Evolutionary conservation across 2,329 filamentous ascomycete species (phyloP).

Genomic region (Aspergillus novofumigatus): DNA sequence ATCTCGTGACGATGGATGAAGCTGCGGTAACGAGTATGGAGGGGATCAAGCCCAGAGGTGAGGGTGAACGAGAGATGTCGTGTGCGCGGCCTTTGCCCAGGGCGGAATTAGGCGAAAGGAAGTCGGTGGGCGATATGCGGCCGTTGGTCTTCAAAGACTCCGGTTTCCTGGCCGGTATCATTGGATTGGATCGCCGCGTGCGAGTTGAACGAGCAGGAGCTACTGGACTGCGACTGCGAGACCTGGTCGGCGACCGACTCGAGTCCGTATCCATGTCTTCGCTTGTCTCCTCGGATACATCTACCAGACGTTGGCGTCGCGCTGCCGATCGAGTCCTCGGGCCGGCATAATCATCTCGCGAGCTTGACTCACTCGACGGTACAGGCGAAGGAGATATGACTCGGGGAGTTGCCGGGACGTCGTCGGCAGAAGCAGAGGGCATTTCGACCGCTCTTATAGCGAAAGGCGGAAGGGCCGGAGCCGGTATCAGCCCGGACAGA

Average conservation of each 20-base stretch:
- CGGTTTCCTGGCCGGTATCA: constrained; percentile 37
- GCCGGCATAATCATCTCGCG: constrained; percentile 62
- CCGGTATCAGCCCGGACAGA: constrained; percentile 22
- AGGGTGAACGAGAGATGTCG: constrained; percentile 85
- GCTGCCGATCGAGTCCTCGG: constrained; percentile 74
- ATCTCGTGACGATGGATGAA: constrained; percentile 98
- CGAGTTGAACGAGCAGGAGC: constrained; percentile 41
- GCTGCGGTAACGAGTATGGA: constrained; percentile 84
- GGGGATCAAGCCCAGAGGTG: constrained; percentile 87
- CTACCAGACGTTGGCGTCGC: constrained; percentile 49
- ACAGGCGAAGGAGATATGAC: constrained; percentile 87
- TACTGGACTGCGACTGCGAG: constrained; percentile 38
- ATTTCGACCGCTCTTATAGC: constrained; percentile 36
- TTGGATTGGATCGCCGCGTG: constrained; percentile 38
- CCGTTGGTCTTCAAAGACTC: constrained; percentile 34
- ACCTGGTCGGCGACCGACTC: constrained; percentile 62
- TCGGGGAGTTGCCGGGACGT: constrained; percentile 72
- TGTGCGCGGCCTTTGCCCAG: constrained; percentile 69
- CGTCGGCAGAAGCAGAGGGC: constrained; percentile 45
- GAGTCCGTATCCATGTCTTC: constrained; percentile 50
- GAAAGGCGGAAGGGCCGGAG: constrained; percentile 48
- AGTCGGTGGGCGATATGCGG: constrained; percentile 34
- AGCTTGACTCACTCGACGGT: constrained; percentile 45
- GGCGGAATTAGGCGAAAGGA: constrained; percentile 35
- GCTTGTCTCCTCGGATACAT: constrained; percentile 43